phyloP scores from a whole-genome alignment of 768 basidiomycete species.

The Pholiota conissans region DNA sequence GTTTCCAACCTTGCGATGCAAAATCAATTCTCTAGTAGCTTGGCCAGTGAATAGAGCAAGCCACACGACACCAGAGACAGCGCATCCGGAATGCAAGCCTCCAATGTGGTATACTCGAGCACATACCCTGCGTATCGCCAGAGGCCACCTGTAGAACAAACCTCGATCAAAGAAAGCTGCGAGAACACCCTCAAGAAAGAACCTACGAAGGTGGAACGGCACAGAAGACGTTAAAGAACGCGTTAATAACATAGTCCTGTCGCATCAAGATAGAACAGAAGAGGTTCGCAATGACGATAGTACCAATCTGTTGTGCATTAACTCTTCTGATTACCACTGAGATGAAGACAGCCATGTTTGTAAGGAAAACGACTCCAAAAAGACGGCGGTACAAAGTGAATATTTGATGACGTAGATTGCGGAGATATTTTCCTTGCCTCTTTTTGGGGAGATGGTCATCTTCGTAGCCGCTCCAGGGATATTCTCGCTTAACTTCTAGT shows the following conservation, averaged over 20 bases:
- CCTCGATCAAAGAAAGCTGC: conserved; percentile 4
- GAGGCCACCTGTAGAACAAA: conserved; percentile 51
- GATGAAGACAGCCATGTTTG: conserved; percentile 55
- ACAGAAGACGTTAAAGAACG: conserved; percentile 53
- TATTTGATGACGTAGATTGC: conserved; percentile 55
- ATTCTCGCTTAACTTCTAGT: conserved; percentile 31
- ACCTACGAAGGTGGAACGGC: conserved; percentile 49
- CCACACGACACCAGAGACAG: conserved; percentile 55
- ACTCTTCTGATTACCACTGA: conserved; percentile 33
- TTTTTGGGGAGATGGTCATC: conserved; percentile 53
- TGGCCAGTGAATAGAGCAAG: conserved; percentile 48
- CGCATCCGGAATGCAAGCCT: conserved; percentile 61
- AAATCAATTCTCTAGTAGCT: conserved; percentile 48
- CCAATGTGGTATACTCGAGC: conserved; percentile 62
- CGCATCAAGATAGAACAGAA: conserved; percentile 49
- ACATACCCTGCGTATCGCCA: conserved; percentile 50
- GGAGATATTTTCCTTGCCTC: conserved; percentile 42
- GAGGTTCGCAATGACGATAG: conserved; percentile 47
- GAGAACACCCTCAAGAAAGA: not conserved
- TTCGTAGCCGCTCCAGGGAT: conserved; percentile 53
- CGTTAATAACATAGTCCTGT: conserved; percentile 60
- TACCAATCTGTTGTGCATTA: conserved; percentile 35
- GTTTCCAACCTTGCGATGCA: conserved; percentile 31
- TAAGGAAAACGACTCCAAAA: conserved; percentile 57
- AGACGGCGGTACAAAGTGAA: conserved; percentile 59